Evolutionary conservation across 352 stramenopile genomes (phyloP), one percentile per base, ranked within the genome.

Genomic region (Phytophthora cactorum): DNA sequence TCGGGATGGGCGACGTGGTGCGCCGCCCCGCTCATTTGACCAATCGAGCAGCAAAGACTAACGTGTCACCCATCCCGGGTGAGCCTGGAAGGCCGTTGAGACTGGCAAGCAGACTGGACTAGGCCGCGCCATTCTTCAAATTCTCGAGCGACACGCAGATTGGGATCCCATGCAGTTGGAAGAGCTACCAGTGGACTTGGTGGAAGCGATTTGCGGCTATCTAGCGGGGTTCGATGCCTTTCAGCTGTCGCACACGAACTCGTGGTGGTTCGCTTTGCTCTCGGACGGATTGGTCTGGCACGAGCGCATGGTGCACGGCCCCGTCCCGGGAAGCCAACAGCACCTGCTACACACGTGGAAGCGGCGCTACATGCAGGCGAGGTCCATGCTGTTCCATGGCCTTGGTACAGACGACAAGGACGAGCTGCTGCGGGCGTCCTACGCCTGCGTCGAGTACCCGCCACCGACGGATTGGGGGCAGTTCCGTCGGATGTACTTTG

Each of bases 221-320:
- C 28, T 77, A 45, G 6, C 56, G 29, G 57, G 65, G 22, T 67
- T 72, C 41, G 54, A 77, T 32, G 59, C 59, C 60, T 67, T 77
- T 43, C 60, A 74, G 29, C 53, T 77, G 25, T 77, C 70, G 6
- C 70, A 74, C 50, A 53, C 52, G 43, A 74, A 31, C 34, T 25
- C 61, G 9, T 63, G 62, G 36, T 68, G 57, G 63, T 56, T 66
- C 14, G 41, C 14, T 14, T 49, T 63, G 62, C 53, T 77, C 39
- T 67, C 70, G n/a, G 65, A 70, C 17, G 65, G 58, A 0, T 27
- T 63, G 17, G 39, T 66, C 25, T 77, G 70, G 70, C 65, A 72
- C 51, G 60, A 63, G 17, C 31, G 39, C 2, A 27, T 72, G 43
- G 50, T 72, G 43, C 41, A 66, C 34, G 63, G 52, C 22, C 8